Conservation (phyloP, 2,329 filamentous ascomycete genomes). For the Zelopaecilomyces penicillatus region DNA sequence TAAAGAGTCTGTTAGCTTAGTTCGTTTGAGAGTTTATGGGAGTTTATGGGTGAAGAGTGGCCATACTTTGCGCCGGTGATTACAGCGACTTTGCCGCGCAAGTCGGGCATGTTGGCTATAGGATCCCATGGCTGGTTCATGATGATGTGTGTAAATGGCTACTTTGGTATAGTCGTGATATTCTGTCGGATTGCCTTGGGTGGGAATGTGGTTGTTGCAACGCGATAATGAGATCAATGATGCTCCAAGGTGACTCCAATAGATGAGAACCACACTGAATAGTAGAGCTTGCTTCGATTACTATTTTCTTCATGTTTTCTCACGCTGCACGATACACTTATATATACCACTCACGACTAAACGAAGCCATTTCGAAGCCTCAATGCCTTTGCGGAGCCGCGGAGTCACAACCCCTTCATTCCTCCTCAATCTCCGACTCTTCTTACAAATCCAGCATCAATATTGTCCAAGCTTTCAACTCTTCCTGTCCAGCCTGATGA, state of each 20-base stretch:
- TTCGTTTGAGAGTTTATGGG: not conserved
- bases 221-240: not conserved
- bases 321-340: not conserved
- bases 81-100: slow-evolving; percentile 17
- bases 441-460: not conserved
- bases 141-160: not conserved
- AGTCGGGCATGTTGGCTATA: slow-evolving; percentile 11
- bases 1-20: not conserved
- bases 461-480: not conserved
- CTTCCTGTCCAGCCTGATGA: not conserved
- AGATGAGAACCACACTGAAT: not conserved
- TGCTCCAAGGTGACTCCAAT: not conserved
- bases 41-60: not conserved
- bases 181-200: not conserved
- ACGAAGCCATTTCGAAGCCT: too few relatives aligned
- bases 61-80: slow-evolving; percentile 20
- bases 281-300: not conserved
- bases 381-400: too few relatives aligned
- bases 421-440: not conserved
- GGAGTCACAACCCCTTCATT: too few relatives aligned
- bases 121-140: slow-evolving; percentile 11
- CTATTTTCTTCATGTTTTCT: not conserved
- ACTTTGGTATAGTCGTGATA: not conserved
- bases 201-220: not conserved
- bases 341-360: too few relatives aligned